Conservation (phyloP, 257 asterid genomes). For the Ehretia macrophylla region DNA sequence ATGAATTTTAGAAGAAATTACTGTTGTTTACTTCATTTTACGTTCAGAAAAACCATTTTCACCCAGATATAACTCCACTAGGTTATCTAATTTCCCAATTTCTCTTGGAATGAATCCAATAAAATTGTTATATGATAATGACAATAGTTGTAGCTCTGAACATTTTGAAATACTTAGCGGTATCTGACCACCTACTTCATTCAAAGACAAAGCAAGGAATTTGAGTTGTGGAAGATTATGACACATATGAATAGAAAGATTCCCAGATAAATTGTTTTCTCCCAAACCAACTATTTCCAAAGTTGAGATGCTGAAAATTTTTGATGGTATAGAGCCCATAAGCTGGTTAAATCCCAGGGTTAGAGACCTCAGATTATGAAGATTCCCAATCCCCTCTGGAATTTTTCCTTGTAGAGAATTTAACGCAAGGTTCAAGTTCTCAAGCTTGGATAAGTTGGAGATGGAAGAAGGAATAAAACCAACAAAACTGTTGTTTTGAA, state of each 20-base stretch:
- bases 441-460: conserved; percentile 14
- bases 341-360: too few relatives aligned
- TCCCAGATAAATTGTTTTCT: neutral
- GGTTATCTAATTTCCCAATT: conserved; percentile 16
- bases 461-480: conserved; percentile 16
- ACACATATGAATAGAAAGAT: conserved; percentile 4
- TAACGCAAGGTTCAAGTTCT: neutral
- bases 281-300: neutral
- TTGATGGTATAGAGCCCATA: too few relatives aligned
- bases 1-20: too few relatives aligned
- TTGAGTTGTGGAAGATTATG: neutral
- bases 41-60: conserved; percentile 17
- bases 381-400: too few relatives aligned
- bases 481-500: conserved; percentile 6
- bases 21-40: neutral
- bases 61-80: neutral
- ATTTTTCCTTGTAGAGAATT: conserved; percentile 10
- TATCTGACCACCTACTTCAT: neutral
- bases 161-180: neutral
- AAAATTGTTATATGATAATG: conserved; percentile 2
- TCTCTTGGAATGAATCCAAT: conserved; percentile 14
- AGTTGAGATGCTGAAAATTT: conserved; percentile 16
- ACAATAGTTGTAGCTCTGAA: neutral
- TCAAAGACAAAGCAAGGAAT: neutral
- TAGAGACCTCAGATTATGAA: too few relatives aligned